phyloP scores from a whole-genome alignment of 2,329 filamentous ascomycete genomes.

The Coleophoma cylindrospora region DNA sequence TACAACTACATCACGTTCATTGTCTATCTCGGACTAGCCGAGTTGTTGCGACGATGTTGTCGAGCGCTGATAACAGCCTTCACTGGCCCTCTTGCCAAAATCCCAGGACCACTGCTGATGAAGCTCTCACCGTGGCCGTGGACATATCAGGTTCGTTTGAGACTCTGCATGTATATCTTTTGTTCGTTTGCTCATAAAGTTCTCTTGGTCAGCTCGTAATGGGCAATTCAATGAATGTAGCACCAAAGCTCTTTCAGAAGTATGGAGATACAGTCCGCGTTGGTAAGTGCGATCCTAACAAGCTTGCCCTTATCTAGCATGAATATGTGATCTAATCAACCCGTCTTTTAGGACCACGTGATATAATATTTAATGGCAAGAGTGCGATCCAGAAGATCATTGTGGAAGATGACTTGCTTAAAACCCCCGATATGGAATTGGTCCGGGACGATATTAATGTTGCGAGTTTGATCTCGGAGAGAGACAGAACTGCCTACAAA shows the following conservation, averaged over 20 bases:
- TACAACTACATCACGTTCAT: not conserved
- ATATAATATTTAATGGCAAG: constrained; percentile 9
- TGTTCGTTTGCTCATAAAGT: too few relatives aligned
- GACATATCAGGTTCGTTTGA: constrained; percentile 5
- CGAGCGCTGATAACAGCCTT: constrained; percentile 7
- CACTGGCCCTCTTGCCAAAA: constrained; percentile 12
- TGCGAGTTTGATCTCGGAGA: constrained; percentile 10
- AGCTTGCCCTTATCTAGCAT: not conserved
- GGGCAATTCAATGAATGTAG: constrained; percentile 7
- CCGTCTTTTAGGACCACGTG: constrained; percentile 4
- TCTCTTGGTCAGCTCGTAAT: not conserved
- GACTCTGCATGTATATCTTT: too few relatives aligned
- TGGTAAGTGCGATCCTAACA: constrained; percentile 4
- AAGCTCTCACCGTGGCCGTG: constrained; percentile 9
- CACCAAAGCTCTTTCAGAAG: constrained; percentile 7
- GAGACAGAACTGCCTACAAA: constrained; percentile 9
- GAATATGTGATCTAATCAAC: too few relatives aligned
- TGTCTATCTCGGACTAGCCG: constrained; percentile 3
- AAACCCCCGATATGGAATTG: constrained; percentile 8
- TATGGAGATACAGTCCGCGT: constrained; percentile 14
- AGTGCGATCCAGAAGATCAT: constrained; percentile 9
- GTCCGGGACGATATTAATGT: constrained; percentile 1
- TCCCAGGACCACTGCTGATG: constrained; percentile 10
- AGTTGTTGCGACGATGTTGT: constrained; percentile 6
- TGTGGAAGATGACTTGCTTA: constrained; percentile 11